A percentile compares a stretch with the other conserved stretches of the same genome.
These are phyloP conservation scores for Hyphodiscus sp. DNA, from an alignment of 2,329 filamentous ascomycete genomes.

Conservation along the genomic window DNA sequence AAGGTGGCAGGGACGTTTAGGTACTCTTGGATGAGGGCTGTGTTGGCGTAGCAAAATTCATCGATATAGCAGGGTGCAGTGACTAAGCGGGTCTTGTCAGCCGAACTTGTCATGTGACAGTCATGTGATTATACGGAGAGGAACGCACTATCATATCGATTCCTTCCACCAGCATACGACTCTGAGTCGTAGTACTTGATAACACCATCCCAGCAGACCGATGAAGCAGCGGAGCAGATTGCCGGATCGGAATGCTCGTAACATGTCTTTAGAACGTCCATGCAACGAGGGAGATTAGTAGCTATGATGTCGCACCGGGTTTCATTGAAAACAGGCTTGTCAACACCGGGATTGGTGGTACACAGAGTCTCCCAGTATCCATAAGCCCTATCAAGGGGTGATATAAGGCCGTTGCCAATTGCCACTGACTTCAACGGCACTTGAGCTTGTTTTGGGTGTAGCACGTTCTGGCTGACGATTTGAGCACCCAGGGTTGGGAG, in stretches of 20 bases:
- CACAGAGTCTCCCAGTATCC: slow-evolving; percentile 42
- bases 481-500: slow-evolving; percentile 38
- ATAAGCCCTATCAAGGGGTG: slow-evolving; percentile 34
- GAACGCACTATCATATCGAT: slow-evolving; percentile 36
- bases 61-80: slow-evolving; percentile 33
- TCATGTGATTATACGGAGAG: neutral
- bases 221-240: slow-evolving; percentile 33
- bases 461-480: slow-evolving; percentile 38
- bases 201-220: slow-evolving; percentile 34
- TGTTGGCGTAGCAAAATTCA: slow-evolving; percentile 33
- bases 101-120: neutral
- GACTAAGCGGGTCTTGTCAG: slow-evolving; percentile 18
- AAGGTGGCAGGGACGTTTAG: slow-evolving; percentile 30
- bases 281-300: slow-evolving; percentile 38
- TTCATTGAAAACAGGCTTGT: slow-evolving; percentile 37
- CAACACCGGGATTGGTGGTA: slow-evolving; percentile 38
- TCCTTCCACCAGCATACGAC: slow-evolving; percentile 34
- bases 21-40: slow-evolving; percentile 14
- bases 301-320: slow-evolving; percentile 42
- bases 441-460: slow-evolving; percentile 35
- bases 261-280: slow-evolving; percentile 35
- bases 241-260: slow-evolving; percentile 35
- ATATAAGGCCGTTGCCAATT: slow-evolving; percentile 41
- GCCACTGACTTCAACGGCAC: slow-evolving; percentile 39
- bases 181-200: slow-evolving; percentile 36